Evolutionary conservation across 1,284 basidiomycete species (phyloP), one percentile per base, ranked within the genome.

Genomic region (Cystobasidium slooffiae): DNA sequence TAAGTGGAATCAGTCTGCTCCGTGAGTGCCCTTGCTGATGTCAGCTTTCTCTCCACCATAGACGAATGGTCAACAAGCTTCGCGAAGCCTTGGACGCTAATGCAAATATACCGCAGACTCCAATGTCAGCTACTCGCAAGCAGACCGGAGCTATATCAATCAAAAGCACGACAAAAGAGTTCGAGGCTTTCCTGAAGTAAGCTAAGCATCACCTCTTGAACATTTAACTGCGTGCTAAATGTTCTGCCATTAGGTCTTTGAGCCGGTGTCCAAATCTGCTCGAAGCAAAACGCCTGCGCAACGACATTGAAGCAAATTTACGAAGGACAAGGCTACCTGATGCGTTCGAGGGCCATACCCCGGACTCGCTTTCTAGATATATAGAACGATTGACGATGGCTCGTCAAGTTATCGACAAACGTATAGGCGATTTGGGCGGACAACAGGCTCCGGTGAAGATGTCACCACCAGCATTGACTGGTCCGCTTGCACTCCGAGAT

Each of bases 251-350:
- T 64, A 87, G 89, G 41, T 93, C 92, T 70, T 94, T 97, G 79
- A 87, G 86, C 75, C 87, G 89, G 43, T 89, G 89, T 79, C 90
- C 90, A 14, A 94, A 91, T 3, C 84, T 97, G 5, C 83, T 94
- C 37, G 94, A 97, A 80, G 93, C 93, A 1, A 86, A 93, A 65
- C 86, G 94, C n/a, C 82, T 97, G 52, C 91, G 94, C 82, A 94
- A 92, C 77, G 94, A 97, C 78, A 74, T 76, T 43, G 70, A 64
- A 5, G 41, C 72, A 10, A 69, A 41, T 31, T 51, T 73, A 14
- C 43, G 72, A 10, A 53, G 75, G 31, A 49, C 75, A 6, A 41
- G 59, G 7, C 53, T 75, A 7, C 31, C 69, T 14, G 75, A 74
- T 14, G 61, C 65, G 16, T 5, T n/a, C 6, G 62, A 49, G 75